Base-by-base conservation (phyloP, 2,329 filamentous ascomycete genomes). In the Colletotrichum camelliae region DNA sequence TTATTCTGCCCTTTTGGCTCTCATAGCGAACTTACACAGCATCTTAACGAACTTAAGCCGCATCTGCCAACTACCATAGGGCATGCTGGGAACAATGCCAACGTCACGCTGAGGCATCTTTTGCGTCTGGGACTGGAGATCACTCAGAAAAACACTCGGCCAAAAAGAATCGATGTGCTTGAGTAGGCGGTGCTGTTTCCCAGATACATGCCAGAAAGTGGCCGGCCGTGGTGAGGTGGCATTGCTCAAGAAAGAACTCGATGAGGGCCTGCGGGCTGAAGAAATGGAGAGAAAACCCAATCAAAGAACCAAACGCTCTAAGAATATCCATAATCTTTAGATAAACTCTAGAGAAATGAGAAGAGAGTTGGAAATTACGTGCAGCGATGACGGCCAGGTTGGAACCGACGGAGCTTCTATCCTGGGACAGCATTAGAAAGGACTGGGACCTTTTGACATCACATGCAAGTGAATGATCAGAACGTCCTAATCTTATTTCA, bases 1-100 rank as follows among this genome's bases (percentile, higher is more conserved):
- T 1, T 52, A 52, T 52, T 13, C 2, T 0, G 43, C 43, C 0
- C n/a, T 52, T 0, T 1, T 13, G 43, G 43, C 10, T 13, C 10
- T 0, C 43, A 4, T 21, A 1, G 43, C 43, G n/a, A 52, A 21
- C 18, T 48, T 9, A 3, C 18, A n/a, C 39, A 18, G 39, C 18
- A 43, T 43, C 39, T 43, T 39, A 16, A 39, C 37, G 7, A 39
- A 39, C 0, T n/a, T 3, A 43, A 16, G 13, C 43, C 43, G n/a
- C 18, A n/a, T 1, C 43, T 3, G 43, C 43, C 43, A 21, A 52
- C 10, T 52, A 3, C 6, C 6, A 7, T 13, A 13, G 43, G 6
- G 43, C 13, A 52, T 1, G 43, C n/a, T 52, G 43, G 43, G n/a
- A 52, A 52, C 12, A 52, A 21, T 13, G 43, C 43, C 4, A 21